These are phyloP conservation scores for Lentinula sp. DNA, from an alignment of 768 basidiomycete genomes.

Conservation along the genomic window DNA sequence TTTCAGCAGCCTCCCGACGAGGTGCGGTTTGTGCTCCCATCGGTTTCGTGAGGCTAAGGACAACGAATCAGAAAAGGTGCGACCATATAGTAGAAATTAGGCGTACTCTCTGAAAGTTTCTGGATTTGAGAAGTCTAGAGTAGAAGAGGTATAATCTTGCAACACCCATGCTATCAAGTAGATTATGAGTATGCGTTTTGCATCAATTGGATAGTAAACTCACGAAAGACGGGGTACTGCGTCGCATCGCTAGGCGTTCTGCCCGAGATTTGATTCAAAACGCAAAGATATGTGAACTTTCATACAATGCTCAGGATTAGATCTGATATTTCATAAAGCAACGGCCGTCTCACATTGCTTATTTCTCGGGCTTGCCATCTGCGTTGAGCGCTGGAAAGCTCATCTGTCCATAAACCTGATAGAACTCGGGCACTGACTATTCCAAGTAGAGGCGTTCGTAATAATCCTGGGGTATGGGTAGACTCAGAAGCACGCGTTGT, in stretches of 20 bases:
- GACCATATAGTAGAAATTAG: neutral
- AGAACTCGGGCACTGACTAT: conserved; percentile 40
- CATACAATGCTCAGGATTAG: neutral
- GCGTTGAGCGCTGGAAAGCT: conserved; percentile 64
- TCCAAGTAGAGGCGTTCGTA: conserved; percentile 52
- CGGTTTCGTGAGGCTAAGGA: conserved; percentile 64
- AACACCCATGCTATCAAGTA: conserved; percentile 76
- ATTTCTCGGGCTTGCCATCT: conserved; percentile 90
- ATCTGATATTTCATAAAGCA: neutral
- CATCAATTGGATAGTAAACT: conserved; percentile 17
- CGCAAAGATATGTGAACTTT: conserved; percentile 84
- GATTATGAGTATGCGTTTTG: neutral
- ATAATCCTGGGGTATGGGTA: conserved; percentile 40
- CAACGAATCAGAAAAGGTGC: neutral
- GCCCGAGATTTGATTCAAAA: conserved; percentile 89
- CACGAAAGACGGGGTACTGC: conserved; percentile 89
- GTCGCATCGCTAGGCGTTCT: conserved; percentile 93
- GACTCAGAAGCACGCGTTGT: conserved; percentile 36
- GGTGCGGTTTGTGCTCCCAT: conserved; percentile 86
- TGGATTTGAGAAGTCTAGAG: conserved; percentile 56
- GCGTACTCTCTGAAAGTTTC: conserved; percentile 69
- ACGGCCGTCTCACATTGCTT: conserved; percentile 62
- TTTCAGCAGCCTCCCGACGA: conserved; percentile 68
- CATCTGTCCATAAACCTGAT: conserved; percentile 48
- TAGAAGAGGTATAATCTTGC: conserved; percentile 72